Evolutionary conservation across 768 basidiomycete genomes (phyloP).

Genomic region (Phanerochaete sordida): DNA sequence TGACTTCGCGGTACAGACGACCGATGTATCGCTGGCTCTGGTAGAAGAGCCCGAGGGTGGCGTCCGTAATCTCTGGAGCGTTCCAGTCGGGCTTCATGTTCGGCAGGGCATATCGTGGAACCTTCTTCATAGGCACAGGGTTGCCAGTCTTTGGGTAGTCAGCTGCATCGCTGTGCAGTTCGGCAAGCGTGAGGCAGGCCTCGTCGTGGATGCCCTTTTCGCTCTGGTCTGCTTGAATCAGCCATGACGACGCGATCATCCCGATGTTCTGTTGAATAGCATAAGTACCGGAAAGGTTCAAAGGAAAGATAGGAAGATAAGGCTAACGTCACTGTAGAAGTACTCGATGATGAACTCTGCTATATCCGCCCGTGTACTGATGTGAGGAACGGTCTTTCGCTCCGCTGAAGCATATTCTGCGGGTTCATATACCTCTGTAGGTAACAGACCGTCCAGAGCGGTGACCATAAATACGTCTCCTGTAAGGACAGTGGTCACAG

Average conservation of each 20-base stretch:
- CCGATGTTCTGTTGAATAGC: slow-evolving; percentile 43
- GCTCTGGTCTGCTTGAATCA: slow-evolving; percentile 55
- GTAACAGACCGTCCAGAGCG: slow-evolving; percentile 18
- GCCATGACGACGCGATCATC: slow-evolving; percentile 54
- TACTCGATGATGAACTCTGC: slow-evolving; percentile 66
- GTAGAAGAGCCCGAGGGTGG: slow-evolving; percentile 37
- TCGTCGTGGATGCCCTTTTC: slow-evolving; percentile 38
- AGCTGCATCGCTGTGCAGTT: slow-evolving; percentile 55
- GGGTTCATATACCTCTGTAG: slow-evolving; percentile 27
- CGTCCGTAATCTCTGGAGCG: slow-evolving; percentile 45
- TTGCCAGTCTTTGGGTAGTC: slow-evolving; percentile 55
- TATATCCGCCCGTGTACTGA: slow-evolving; percentile 54
- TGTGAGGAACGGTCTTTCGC: slow-evolving; percentile 38
- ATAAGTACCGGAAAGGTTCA: neutral
- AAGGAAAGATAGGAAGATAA: neutral
- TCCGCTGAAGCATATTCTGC: slow-evolving; percentile 45
- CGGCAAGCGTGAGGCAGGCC: slow-evolving; percentile 48
- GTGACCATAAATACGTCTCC: slow-evolving; percentile 11
- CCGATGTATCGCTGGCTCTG: slow-evolving; percentile 51
- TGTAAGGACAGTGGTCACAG: neutral
- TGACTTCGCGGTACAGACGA: slow-evolving; percentile 51
- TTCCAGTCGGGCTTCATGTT: slow-evolving; percentile 51
- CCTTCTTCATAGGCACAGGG: slow-evolving; percentile 21
- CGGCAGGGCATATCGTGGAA: slow-evolving; percentile 37
- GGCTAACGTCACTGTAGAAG: slow-evolving; percentile 46